These are phyloP conservation scores for Cadophora malorum DNA, from an alignment of 2,329 filamentous ascomycete species.

Conservation along the genomic window DNA sequence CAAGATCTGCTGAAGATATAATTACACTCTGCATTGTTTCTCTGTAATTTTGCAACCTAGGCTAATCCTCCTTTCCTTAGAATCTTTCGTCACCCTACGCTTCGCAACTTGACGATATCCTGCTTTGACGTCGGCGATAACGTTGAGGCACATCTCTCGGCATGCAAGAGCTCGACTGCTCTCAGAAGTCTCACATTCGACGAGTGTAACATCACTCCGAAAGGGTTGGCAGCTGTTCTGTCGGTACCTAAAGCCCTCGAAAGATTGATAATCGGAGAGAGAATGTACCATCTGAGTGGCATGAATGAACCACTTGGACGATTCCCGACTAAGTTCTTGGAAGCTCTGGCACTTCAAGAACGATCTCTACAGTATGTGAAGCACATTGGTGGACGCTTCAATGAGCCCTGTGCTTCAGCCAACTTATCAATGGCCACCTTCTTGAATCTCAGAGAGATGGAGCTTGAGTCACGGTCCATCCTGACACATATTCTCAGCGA, in stretches of 20 bases:
- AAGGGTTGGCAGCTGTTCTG: slow-evolving; percentile 15
- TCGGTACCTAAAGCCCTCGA: slow-evolving; percentile 18
- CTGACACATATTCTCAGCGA: slow-evolving; percentile 1
- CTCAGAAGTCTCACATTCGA: slow-evolving; percentile 18
- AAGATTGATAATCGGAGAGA: slow-evolving; percentile 18
- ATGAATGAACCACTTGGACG: neutral
- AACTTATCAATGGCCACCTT: neutral
- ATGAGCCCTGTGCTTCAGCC: neutral
- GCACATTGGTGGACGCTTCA: slow-evolving; percentile 7
- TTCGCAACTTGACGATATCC: slow-evolving; percentile 21
- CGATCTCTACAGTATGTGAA: slow-evolving; percentile 18
- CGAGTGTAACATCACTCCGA: slow-evolving; percentile 19
- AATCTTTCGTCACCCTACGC: slow-evolving; percentile 22
- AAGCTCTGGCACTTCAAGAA: slow-evolving; percentile 15
- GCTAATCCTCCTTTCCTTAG: neutral
- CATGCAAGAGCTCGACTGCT: slow-evolving; percentile 6
- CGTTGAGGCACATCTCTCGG: slow-evolving; percentile 13
- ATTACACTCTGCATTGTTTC: neutral
- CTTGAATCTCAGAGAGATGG: slow-evolving; percentile 1
- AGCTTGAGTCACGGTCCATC: slow-evolving; percentile 8
- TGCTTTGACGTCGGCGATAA: slow-evolving; percentile 22
- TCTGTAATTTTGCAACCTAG: neutral
- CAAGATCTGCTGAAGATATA: neutral
- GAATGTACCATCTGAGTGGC: neutral
- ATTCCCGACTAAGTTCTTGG: slow-evolving; percentile 3